A percentile compares a stretch with the other conserved stretches of the same genome.
Conservation (phyloP, 305 asterid genomes). For the Euphrasia arctica region DNA sequence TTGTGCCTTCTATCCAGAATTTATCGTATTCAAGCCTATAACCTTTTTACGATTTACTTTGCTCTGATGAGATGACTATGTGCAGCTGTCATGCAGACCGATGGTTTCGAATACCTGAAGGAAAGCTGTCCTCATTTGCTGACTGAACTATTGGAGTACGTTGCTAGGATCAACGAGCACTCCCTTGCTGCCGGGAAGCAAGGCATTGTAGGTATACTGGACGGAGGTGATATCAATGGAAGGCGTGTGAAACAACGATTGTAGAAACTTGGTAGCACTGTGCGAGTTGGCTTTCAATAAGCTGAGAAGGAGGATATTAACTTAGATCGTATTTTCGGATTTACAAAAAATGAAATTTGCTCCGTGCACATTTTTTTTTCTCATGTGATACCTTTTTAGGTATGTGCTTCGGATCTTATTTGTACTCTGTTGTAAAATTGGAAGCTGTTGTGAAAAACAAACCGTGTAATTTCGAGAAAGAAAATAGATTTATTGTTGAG, state of each 20-base stretch:
- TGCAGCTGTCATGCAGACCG: conserved; percentile 82
- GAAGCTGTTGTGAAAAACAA: neutral
- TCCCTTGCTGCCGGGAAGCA: conserved; percentile 46
- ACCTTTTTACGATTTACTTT: neutral
- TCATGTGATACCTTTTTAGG: conserved; percentile 14
- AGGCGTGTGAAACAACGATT: conserved; percentile 90
- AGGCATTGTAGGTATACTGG: conserved; percentile 48
- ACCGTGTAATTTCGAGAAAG: neutral
- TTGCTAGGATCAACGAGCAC: conserved; percentile 67
- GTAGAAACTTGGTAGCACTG: conserved; percentile 27
- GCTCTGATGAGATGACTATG: conserved; percentile 25
- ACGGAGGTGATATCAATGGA: conserved; percentile 70
- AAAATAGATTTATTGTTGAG: neutral
- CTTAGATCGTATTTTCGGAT: conserved; percentile 29
- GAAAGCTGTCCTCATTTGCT: conserved; percentile 69
- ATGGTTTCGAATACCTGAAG: conserved; percentile 70
- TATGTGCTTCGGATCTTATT: neutral
- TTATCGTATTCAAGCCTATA: neutral
- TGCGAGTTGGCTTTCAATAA: conserved; percentile 13
- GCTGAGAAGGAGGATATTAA: conserved; percentile 31
- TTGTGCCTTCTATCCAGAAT: neutral
- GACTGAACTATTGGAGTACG: conserved; percentile 65
- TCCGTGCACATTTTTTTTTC: conserved; percentile 31
- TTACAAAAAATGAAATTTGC: conserved; percentile 8
- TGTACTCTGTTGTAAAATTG: conserved; percentile 18